These are phyloP conservation scores for Lactarius deliciosus DNA, from an alignment of 768 basidiomycete genomes.

Conservation along the genomic window DNA sequence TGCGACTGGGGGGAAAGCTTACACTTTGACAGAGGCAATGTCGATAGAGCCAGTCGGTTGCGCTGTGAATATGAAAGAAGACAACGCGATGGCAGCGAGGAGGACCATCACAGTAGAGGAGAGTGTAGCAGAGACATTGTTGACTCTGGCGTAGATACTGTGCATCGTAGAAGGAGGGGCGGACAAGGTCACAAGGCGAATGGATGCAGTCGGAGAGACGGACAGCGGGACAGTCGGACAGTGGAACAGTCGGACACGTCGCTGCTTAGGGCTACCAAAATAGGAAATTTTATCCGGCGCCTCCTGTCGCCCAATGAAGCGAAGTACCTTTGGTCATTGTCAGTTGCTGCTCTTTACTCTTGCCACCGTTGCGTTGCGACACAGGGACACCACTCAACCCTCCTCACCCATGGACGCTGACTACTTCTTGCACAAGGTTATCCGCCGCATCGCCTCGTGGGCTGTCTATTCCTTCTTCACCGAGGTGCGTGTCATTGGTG, in stretches of 20 bases:
- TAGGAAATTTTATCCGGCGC: slow-evolving; percentile 20
- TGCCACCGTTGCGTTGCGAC: background rate
- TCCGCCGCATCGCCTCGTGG: slow-evolving; percentile 68
- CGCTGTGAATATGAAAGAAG: slow-evolving; percentile 64
- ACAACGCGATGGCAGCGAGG: slow-evolving; percentile 67
- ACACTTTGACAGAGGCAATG: slow-evolving; percentile 77
- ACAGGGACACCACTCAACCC: background rate
- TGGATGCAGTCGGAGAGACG: background rate
- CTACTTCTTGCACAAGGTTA: slow-evolving; percentile 60
- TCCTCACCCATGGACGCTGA: slow-evolving; percentile 36
- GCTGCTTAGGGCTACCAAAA: slow-evolving; percentile 5
- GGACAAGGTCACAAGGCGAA: background rate
- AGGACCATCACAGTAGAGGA: slow-evolving; percentile 75
- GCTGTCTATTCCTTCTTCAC: slow-evolving; percentile 87
- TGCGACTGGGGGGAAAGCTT: slow-evolving; percentile 32
- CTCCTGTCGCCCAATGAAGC: background rate
- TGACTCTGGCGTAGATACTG: slow-evolving; percentile 64
- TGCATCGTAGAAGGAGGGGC: slow-evolving; percentile 53
- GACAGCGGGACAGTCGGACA: background rate
- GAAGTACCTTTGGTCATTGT: background rate
- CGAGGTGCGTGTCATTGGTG: slow-evolving; percentile 81
- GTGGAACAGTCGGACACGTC: slow-evolving; percentile 7
- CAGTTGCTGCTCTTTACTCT: background rate
- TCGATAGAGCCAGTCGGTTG: slow-evolving; percentile 56
- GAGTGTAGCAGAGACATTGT: slow-evolving; percentile 70